Percentiles rank a stretch among this genome's conserved stretches.
Evolutionary conservation across 257 asterid genomes (phyloP).

Genomic region (Solanum appendiculatum): DNA sequence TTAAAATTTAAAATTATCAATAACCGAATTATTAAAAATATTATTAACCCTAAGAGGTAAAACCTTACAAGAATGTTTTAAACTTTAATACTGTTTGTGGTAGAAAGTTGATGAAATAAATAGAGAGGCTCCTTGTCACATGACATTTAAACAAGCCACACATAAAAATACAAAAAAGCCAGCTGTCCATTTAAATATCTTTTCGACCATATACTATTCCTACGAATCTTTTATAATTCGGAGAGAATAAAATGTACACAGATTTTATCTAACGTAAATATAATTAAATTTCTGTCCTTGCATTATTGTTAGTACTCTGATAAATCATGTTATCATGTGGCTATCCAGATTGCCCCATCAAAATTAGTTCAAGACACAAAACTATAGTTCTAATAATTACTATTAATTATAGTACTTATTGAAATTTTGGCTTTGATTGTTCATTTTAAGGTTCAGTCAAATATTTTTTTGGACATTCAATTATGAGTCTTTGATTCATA

Average conservation of each 20-base stretch:
- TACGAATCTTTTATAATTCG: background rate
- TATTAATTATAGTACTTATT: background rate
- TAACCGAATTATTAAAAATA: background rate
- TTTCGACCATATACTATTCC: background rate
- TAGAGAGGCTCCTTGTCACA: background rate
- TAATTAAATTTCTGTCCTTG: background rate
- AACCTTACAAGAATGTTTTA: background rate
- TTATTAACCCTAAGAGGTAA: background rate
- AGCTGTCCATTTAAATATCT: background rate
- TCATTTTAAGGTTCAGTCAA: background rate
- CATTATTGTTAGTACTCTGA: background rate
- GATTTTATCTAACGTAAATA: no score
- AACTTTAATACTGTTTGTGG: background rate
- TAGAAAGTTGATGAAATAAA: background rate
- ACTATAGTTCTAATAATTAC: background rate
- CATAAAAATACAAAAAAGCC: background rate
- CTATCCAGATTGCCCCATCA: background rate
- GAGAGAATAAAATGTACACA: no score
- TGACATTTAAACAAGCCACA: background rate
- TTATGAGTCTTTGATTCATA: background rate
- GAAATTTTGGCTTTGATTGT: background rate
- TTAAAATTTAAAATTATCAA: background rate
- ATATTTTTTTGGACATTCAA: background rate
- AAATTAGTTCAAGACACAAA: background rate
- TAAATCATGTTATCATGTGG: background rate